Conservation (phyloP, 2,329 filamentous ascomycete species). For the Aureobasidium melanogenum region DNA sequence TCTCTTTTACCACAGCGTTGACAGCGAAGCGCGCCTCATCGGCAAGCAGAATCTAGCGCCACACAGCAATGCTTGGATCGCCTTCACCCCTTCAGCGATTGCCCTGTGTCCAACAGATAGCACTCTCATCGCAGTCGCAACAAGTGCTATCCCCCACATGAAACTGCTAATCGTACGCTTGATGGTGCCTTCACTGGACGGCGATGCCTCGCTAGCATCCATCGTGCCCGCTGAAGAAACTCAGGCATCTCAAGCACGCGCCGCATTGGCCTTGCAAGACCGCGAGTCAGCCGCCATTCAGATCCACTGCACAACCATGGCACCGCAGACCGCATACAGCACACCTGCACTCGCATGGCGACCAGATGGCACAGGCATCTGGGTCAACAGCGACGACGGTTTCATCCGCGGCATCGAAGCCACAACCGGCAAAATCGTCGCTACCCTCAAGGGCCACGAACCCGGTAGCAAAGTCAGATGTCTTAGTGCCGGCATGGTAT, state of each 20-base stretch:
- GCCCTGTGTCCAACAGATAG: slow-evolving; percentile 47
- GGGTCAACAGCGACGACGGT: slow-evolving; percentile 58
- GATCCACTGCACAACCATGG: slow-evolving; percentile 50
- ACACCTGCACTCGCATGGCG: slow-evolving; percentile 55
- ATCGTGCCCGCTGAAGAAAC: slow-evolving; percentile 19
- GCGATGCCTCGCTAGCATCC: slow-evolving; percentile 13
- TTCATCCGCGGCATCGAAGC: slow-evolving; percentile 51
- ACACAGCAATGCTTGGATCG: slow-evolving; percentile 53
- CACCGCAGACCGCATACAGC: slow-evolving; percentile 56
- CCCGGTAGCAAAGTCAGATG: slow-evolving; percentile 50
- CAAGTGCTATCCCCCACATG: slow-evolving; percentile 53
- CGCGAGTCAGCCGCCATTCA: slow-evolving; percentile 52
- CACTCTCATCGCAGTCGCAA: slow-evolving; percentile 49
- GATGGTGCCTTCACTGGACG: slow-evolving; percentile 1
- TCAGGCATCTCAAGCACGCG: slow-evolving; percentile 41
- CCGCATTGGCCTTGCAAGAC: slow-evolving; percentile 43
- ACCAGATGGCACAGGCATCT: slow-evolving; percentile 46
- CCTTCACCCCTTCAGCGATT: slow-evolving; percentile 52
- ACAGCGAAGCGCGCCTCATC: slow-evolving; percentile 32
- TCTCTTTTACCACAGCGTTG: slow-evolving; percentile 46
- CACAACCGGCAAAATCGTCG: slow-evolving; percentile 48
- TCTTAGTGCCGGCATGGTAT: slow-evolving; percentile 45
- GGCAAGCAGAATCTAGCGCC: slow-evolving; percentile 54
- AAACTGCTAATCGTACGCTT: slow-evolving; percentile 6
- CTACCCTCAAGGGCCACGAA: slow-evolving; percentile 44